Percentiles rank a stretch among this genome's conserved stretches.
Conservation (phyloP, 345 rosid species). For the Mallotus nudiflorus region DNA sequence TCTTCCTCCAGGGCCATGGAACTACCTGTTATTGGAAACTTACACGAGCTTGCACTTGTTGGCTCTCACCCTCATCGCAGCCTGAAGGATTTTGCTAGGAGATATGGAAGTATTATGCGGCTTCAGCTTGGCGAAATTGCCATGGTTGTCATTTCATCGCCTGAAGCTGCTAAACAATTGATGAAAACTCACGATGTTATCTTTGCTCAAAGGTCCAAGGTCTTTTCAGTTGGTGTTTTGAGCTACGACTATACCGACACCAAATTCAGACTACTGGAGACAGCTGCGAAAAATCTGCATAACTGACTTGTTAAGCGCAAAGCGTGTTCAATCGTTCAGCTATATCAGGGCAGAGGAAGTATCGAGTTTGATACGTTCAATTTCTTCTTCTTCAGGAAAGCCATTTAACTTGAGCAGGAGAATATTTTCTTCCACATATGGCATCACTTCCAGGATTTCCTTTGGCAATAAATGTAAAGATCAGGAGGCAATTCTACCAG, state of each 20-base stretch:
- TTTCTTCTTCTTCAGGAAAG: neutral
- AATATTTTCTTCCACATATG: neutral
- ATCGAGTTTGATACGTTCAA: neutral
- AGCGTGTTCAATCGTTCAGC: neutral
- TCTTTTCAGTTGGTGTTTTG: neutral
- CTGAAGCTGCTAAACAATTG: neutral
- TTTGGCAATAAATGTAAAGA: constrained; percentile 7
- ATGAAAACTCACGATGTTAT: no score
- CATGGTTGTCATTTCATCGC: neutral
- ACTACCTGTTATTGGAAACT: no score
- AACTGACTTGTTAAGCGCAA: neutral
- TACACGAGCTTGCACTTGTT: no score
- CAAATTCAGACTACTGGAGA: constrained; percentile 1
- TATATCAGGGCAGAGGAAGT: constrained; percentile 4
- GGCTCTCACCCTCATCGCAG: neutral
- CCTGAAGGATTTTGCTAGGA: neutral
- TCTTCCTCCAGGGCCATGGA: no score
- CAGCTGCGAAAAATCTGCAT: constrained; percentile 3
- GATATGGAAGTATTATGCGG: neutral
- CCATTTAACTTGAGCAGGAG: constrained; percentile 2
- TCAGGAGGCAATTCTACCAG: neutral
- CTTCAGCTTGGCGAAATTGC: neutral
- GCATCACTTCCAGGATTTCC: neutral
- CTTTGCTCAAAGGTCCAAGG: neutral
- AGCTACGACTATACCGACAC: neutral